A percentile compares a stretch with the other conserved stretches of the same genome.
These are phyloP conservation scores for Linnemannia hyalina DNA, from an alignment of 192 early-diverging fungal genomes.

Conservation along the genomic window DNA sequence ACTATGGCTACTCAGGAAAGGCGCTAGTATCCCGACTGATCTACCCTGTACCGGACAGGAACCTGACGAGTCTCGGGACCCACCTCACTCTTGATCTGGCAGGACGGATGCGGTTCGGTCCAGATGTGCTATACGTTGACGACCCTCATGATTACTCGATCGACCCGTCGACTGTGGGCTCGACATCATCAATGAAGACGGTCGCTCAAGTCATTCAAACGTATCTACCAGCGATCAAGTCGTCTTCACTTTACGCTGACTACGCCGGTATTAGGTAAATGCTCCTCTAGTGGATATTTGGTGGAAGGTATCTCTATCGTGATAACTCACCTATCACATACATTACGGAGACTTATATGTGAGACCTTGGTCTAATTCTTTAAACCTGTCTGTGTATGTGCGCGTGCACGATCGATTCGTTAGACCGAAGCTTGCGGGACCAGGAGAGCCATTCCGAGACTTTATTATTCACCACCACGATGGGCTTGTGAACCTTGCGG, in stretches of 20 bases:
- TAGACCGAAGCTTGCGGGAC: conserved; percentile 85
- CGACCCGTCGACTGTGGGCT: conserved; percentile 53
- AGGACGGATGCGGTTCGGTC: conserved; percentile 84
- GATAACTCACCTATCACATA: background rate
- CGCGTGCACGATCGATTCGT: background rate
- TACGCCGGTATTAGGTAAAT: conserved; percentile 83
- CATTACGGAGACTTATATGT: background rate
- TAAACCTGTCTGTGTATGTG: background rate
- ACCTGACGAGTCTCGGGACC: conserved; percentile 78
- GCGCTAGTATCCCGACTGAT: conserved; percentile 71
- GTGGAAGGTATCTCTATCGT: background rate
- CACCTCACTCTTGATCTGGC: conserved; percentile 86
- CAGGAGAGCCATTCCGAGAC: conserved; percentile 79
- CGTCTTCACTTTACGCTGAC: conserved; percentile 72
- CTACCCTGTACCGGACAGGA: conserved; percentile 84
- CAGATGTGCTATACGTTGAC: conserved; percentile 76
- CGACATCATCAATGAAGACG: conserved; percentile 25
- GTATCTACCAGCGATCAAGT: conserved; percentile 73
- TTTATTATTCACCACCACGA: conserved; percentile 79
- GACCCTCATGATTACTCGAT: conserved; percentile 71
- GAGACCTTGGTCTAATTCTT: background rate
- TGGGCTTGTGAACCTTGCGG: conserved; percentile 81
- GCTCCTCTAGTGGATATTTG: background rate
- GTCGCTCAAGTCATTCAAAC: conserved; percentile 68
- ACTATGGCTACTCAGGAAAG: conserved; percentile 71